Percentiles rank a stretch among this genome's conserved stretches.
Evolutionary conservation across 140 eudicot species (phyloP).

Genomic region (Oenanthe javanica): DNA sequence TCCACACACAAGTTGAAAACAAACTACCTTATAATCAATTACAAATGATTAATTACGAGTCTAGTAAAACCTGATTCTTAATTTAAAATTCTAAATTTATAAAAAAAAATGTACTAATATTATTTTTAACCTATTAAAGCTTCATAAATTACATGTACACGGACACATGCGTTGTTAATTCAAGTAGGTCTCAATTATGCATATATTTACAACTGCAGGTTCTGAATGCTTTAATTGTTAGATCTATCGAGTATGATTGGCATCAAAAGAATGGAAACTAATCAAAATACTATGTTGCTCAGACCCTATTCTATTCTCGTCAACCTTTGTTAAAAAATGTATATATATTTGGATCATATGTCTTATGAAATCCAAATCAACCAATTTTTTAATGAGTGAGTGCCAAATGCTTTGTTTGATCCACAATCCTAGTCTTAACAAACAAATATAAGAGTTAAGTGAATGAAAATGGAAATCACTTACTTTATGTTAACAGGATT

Average conservation of each 20-base stretch:
- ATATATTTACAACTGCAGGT: neutral
- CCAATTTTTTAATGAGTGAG: neutral
- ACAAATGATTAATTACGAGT: neutral
- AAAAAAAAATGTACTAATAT: neutral
- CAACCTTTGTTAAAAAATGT: neutral
- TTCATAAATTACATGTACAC: neutral
- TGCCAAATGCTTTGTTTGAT: neutral
- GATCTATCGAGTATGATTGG: neutral
- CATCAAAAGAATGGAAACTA: neutral
- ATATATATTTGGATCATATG: neutral
- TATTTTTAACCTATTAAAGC: neutral
- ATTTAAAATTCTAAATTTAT: neutral
- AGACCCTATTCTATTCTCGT: neutral
- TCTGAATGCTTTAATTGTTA: neutral
- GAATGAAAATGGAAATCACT: slow-evolving; percentile 1
- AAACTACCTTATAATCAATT: neutral
- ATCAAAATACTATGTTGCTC: neutral
- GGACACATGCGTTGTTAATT: neutral
- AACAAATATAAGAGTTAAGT: neutral
- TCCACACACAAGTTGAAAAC: neutral
- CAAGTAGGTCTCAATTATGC: neutral
- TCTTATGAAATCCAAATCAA: neutral
- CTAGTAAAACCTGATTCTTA: neutral
- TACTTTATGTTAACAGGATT: slow-evolving; percentile 70
- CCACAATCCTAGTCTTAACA: neutral